phyloP scores from a whole-genome alignment of 116 monocot genomes.

The Posidonia oceanica region DNA sequence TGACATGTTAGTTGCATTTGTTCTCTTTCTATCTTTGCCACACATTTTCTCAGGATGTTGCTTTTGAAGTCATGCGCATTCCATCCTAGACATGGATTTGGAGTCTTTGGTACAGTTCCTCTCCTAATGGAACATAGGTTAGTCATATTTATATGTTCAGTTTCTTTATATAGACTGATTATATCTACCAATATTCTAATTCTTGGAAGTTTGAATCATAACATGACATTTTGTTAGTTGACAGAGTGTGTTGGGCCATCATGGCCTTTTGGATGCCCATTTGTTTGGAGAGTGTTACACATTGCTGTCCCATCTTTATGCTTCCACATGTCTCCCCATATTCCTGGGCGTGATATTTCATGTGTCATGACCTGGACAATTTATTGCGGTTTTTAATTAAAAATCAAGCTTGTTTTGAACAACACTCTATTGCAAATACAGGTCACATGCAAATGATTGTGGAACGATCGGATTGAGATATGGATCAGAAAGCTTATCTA shows the following conservation, averaged over 20 bases:
- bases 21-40: neutral
- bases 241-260: no score
- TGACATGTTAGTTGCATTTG: neutral
- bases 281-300: no score
- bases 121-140: slow-evolving; percentile 49
- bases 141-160: slow-evolving; percentile 4
- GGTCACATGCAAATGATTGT: slow-evolving; percentile 56
- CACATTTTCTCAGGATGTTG: slow-evolving; percentile 33
- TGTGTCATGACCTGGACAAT: neutral
- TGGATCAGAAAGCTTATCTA: slow-evolving; percentile 81
- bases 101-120: slow-evolving; percentile 73
- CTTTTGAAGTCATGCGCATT: slow-evolving; percentile 75
- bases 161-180: no score
- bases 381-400: neutral
- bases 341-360: neutral
- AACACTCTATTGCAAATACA: slow-evolving; percentile 11
- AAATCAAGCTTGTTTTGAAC: neutral
- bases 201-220: neutral
- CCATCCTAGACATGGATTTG: slow-evolving; percentile 57
- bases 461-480: slow-evolving; percentile 84
- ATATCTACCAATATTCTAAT: neutral
- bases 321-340: neutral
- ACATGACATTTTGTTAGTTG: neutral
- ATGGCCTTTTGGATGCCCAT: no score
- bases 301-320: no score